A percentile compares a stretch with the other conserved stretches of the same genome.
Conservation (phyloP, 495 filamentous ascomycete genomes). For the Penicillium nucicola region DNA sequence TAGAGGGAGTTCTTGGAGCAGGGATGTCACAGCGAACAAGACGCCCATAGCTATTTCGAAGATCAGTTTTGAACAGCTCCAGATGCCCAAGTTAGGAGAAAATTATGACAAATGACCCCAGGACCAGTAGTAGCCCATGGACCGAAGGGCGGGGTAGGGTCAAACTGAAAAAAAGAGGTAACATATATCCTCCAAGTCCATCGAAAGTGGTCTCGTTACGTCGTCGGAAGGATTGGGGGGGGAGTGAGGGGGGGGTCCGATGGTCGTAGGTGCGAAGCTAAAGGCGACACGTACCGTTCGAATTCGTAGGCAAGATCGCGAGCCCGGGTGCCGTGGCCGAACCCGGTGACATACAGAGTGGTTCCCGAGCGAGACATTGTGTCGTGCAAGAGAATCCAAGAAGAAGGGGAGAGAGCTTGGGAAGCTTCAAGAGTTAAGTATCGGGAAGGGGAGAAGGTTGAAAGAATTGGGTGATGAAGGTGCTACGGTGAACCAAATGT, state of each 20-base stretch:
- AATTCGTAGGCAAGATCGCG: slow-evolving; percentile 99
- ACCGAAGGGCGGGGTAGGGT: background rate
- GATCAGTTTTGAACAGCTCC: slow-evolving; percentile 2
- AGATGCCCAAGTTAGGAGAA: background rate
- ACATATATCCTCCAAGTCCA: background rate
- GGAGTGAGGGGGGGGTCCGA: no score
- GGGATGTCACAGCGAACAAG: slow-evolving; percentile 99
- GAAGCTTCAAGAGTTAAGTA: slow-evolving; percentile 3
- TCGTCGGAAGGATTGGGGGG: slow-evolving; percentile 7
- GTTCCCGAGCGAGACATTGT: slow-evolving; percentile 88
- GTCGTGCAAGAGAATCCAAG: background rate
- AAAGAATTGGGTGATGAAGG: slow-evolving; percentile 6
- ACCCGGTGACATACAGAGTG: slow-evolving; percentile 96
- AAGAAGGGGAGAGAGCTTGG: background rate
- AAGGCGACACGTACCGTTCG: slow-evolving; percentile 89
- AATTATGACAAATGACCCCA: slow-evolving; percentile 13
- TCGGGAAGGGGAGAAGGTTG: background rate
- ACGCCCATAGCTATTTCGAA: slow-evolving; percentile 77
- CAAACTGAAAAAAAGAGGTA: background rate
- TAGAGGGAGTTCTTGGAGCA: slow-evolving; percentile 86
- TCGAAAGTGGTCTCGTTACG: slow-evolving; percentile 6
- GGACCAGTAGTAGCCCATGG: slow-evolving; percentile 4
- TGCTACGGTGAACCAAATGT: slow-evolving; percentile 4
- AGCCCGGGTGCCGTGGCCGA: slow-evolving; percentile 97
- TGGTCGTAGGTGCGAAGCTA: slow-evolving; percentile 29